Evolutionary conservation across 768 basidiomycete genomes (phyloP).

Genomic region (Neoboletus magnificus): DNA sequence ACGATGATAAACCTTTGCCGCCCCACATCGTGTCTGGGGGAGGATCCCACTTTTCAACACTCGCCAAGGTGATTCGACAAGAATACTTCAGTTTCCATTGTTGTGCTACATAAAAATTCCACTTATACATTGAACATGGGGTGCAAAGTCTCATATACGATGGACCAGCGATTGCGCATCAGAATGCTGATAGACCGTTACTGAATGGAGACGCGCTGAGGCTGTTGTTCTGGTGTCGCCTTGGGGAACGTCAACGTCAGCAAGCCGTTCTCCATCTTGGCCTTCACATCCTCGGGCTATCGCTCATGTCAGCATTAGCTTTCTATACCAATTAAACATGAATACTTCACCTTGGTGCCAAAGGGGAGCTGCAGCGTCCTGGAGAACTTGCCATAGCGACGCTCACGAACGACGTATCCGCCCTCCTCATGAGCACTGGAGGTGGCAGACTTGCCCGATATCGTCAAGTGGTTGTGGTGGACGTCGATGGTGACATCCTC

Average conservation of each 20-base stretch:
- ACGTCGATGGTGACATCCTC: slow-evolving; percentile 45
- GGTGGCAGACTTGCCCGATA: slow-evolving; percentile 43
- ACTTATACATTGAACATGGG: too few species aligned
- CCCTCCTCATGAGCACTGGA: slow-evolving; percentile 34
- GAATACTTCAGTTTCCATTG: too few species aligned
- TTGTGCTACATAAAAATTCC: too few species aligned
- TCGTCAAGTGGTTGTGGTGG: slow-evolving; percentile 40
- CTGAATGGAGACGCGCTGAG: slow-evolving; percentile 35
- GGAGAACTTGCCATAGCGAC: slow-evolving; percentile 42
- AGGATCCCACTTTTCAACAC: too few species aligned
- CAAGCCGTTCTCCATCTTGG: slow-evolving; percentile 44
- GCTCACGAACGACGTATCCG: slow-evolving; percentile 44
- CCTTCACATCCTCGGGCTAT: slow-evolving; percentile 44
- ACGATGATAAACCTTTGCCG: too few species aligned
- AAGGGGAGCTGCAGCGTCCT: slow-evolving; percentile 42
- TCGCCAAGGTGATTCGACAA: too few species aligned
- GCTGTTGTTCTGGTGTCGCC: slow-evolving; percentile 34
- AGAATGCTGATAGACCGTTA: too few species aligned
- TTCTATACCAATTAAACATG: rapidly evolving
- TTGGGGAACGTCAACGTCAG: slow-evolving; percentile 46
- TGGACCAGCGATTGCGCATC: too few species aligned
- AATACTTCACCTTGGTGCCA: slow-evolving; percentile 38
- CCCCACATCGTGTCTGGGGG: too few species aligned
- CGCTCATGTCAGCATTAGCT: neutral
- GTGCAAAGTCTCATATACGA: too few species aligned